Evolutionary conservation across 257 asterid genomes (phyloP), one percentile per base, ranked within the genome.

Genomic region (Vinca minor): DNA sequence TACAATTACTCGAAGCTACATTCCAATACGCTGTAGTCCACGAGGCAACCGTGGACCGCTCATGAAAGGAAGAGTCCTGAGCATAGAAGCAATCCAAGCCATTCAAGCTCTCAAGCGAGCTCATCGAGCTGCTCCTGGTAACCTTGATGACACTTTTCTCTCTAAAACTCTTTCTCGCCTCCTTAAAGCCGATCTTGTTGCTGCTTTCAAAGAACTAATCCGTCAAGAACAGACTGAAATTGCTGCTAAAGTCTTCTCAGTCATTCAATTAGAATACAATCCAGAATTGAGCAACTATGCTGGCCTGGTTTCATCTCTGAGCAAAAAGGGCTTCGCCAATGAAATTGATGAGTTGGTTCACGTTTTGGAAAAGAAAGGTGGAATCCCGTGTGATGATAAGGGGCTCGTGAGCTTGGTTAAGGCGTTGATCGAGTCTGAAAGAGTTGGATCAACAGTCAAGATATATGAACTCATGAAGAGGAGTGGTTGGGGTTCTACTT

Each of bases 81-180:
- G 92, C 91, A 85, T 60, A 60, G 98, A 91, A 71, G 96, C 98
- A 49, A 91, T 91, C 72, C 96, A 91, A 66, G 95, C 95, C 8
- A 83, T 91, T 64, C 96, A 91, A 72, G 70, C 95, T 55, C 93
- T 91, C 52, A 91, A 91, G 57, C 87, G 96, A 21, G 86, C 88
- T 69, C 72, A 85, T 73, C 69, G 88, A 59, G 57, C 82, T 21
- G 76, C 81, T 70, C 84, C 89, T 21, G 18, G 74, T 17, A 69
- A 72, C 38, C 85, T 78, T 82, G 84, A 57, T 20, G 65, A 67
- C 59, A 9, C 29, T 8, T 64, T 11, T 21, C 5, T 69, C 60
- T 80, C 82, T 0, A 79, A 81, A n/a, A 69, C 70, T 60, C 83
- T 91, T 75, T 70, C 82, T 42, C 96, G 98, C 55, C 94, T 91